phyloP scores from a whole-genome alignment of 2,329 filamentous ascomycete genomes.

The Fusarium coffeatum region DNA sequence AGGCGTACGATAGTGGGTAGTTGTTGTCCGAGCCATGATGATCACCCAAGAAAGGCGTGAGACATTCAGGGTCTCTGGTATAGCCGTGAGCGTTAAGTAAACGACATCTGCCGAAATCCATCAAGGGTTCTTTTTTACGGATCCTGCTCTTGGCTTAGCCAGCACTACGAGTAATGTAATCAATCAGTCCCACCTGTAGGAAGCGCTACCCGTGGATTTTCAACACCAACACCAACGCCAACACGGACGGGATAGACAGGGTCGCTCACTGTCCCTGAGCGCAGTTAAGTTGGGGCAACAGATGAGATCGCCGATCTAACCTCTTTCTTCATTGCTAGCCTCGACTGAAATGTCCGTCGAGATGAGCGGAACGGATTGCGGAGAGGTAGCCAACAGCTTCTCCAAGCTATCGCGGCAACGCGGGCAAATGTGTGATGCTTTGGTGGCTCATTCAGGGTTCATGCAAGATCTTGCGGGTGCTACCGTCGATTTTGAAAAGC shows the following conservation, averaged over 20 bases:
- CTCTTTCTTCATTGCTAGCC: slow-evolving; percentile 16
- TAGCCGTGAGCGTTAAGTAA: not conserved
- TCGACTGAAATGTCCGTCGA: slow-evolving; percentile 46
- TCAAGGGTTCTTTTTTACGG: not conserved
- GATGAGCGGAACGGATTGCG: slow-evolving; percentile 1
- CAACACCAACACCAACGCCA: slow-evolving; percentile 21
- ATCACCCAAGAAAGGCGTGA: slow-evolving; percentile 29
- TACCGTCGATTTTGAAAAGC: slow-evolving; percentile 18
- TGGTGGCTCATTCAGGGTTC: slow-evolving; percentile 13
- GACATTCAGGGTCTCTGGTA: slow-evolving; percentile 15
- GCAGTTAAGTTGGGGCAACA: slow-evolving; percentile 4
- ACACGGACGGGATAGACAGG: slow-evolving; percentile 20
- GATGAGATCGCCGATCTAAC: slow-evolving; percentile 34
- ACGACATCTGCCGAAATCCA: not conserved
- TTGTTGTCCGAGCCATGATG: slow-evolving; percentile 26
- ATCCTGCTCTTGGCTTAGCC: not conserved
- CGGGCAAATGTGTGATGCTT: slow-evolving; percentile 3
- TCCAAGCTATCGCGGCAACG: slow-evolving; percentile 7
- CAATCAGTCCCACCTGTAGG: slow-evolving; percentile 12
- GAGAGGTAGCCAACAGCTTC: slow-evolving; percentile 6
- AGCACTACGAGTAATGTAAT: slow-evolving; percentile 26
- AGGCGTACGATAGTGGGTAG: not conserved
- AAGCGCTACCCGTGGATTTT: slow-evolving; percentile 25
- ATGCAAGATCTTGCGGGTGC: slow-evolving; percentile 18
- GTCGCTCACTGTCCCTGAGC: slow-evolving; percentile 23